Conservation (phyloP, 176 grass and related monocot genomes). For the Carex scoparia region DNA sequence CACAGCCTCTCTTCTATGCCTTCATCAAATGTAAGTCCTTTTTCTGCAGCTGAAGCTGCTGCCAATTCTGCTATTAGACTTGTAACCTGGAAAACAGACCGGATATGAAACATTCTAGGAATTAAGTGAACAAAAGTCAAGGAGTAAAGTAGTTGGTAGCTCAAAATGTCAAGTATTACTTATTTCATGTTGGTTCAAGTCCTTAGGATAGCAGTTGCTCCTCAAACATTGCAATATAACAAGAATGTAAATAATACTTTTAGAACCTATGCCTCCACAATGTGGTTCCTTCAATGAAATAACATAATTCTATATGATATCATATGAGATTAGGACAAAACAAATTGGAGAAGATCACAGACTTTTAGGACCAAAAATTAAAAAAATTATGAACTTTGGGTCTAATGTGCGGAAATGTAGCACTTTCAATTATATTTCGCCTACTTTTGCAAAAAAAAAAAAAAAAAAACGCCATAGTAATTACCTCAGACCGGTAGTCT, state of each 20-base stretch:
- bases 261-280: background rate
- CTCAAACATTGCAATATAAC: no score
- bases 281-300: background rate
- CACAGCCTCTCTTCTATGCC: constrained; percentile 73
- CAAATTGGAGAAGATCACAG: background rate
- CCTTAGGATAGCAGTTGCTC: background rate
- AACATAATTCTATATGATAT: background rate
- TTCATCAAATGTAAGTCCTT: constrained; percentile 52
- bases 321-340: background rate
- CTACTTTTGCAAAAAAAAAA: background rate
- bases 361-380: background rate
- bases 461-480: background rate
- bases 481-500: constrained; percentile 63
- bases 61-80: constrained; percentile 67
- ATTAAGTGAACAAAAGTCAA: background rate
- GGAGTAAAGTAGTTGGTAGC: background rate
- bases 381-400: background rate
- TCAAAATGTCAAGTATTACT: background rate
- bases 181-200: background rate
- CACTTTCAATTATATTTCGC: background rate
- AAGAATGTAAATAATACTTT: no score
- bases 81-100: constrained; percentile 41
- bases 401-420: background rate
- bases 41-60: constrained; percentile 54
- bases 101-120: background rate